Evolutionary conservation across 768 basidiomycete genomes (phyloP).

Genomic region (Mycena rosella): DNA sequence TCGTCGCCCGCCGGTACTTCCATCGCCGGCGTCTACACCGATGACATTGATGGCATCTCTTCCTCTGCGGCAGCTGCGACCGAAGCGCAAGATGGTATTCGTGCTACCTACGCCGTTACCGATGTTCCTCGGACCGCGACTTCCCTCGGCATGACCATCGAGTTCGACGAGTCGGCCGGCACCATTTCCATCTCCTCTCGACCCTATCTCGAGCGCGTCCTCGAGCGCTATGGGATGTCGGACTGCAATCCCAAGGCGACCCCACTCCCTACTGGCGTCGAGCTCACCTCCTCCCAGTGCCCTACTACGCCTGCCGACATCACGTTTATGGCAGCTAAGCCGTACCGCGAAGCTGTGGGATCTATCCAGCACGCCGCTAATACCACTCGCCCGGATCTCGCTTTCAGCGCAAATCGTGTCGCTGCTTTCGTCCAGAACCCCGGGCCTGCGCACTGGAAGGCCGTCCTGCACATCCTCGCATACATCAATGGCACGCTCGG

Average conservation of each 20-base stretch:
- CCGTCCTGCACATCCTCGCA: slow-evolving; percentile 48
- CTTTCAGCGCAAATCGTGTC: slow-evolving; percentile 34
- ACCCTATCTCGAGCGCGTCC: slow-evolving; percentile 33
- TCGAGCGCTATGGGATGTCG: slow-evolving; percentile 38
- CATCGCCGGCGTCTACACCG: slow-evolving; percentile 24
- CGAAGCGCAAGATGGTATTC: slow-evolving; percentile 24
- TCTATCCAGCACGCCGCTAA: slow-evolving; percentile 41
- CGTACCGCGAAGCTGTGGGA: slow-evolving; percentile 42
- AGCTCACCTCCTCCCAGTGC: slow-evolving; percentile 9
- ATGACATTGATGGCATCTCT: slow-evolving; percentile 21
- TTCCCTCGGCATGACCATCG: slow-evolving; percentile 33
- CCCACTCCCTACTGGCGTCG: slow-evolving; percentile 40
- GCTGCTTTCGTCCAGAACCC: slow-evolving; percentile 43
- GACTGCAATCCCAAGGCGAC: slow-evolving; percentile 43
- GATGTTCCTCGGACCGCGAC: slow-evolving; percentile 42
- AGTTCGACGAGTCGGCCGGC: slow-evolving; percentile 33
- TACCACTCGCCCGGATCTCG: slow-evolving; percentile 45
- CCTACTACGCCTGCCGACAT: slow-evolving; percentile 22
- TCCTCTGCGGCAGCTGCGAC: slow-evolving; percentile 15
- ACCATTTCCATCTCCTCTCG: slow-evolving; percentile 36
- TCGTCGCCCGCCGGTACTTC: slow-evolving; percentile 2
- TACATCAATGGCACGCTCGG: slow-evolving; percentile 52
- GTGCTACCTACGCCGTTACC: slow-evolving; percentile 37
- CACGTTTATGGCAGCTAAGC: slow-evolving; percentile 43
- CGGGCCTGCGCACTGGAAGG: slow-evolving; percentile 50